phyloP scores from a whole-genome alignment of 2,329 filamentous ascomycete genomes.

The Aspergillus amoenus region DNA sequence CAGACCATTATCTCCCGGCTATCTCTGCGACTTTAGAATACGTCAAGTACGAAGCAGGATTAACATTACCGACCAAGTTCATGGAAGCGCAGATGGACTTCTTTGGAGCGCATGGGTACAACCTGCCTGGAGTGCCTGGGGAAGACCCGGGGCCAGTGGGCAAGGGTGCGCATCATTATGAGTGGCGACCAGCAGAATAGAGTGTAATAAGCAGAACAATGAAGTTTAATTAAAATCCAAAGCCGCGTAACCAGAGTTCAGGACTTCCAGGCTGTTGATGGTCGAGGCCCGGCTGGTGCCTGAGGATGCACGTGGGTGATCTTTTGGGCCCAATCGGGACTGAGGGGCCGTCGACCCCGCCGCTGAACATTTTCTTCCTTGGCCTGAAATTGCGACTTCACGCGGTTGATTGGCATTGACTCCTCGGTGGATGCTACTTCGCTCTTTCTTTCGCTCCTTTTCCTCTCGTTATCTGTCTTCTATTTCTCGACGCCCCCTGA shows the following conservation, averaged over 20 bases:
- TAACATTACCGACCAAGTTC: constrained; percentile 64
- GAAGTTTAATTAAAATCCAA: too few species aligned
- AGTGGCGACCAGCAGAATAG: constrained; percentile 53
- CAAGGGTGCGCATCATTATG: constrained; percentile 62
- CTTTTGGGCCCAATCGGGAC: constrained; percentile 24
- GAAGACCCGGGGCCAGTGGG: constrained; percentile 53
- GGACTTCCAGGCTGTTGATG: too few species aligned
- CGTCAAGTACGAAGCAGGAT: constrained; percentile 62
- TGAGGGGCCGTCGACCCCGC: constrained; percentile 16
- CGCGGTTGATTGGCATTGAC: background rate
- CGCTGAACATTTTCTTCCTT: constrained; percentile 21
- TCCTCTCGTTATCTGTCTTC: constrained; percentile 26
- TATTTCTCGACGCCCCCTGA: constrained; percentile 24
- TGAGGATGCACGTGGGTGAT: constrained; percentile 28
- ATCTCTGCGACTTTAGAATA: constrained; percentile 65
- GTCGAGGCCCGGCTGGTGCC: constrained; percentile 8
- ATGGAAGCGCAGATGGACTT: constrained; percentile 71
- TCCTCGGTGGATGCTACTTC: constrained; percentile 9
- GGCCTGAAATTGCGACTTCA: constrained; percentile 2
- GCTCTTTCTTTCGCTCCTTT: constrained; percentile 15
- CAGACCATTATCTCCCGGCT: constrained; percentile 61
- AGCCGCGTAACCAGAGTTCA: too few species aligned
- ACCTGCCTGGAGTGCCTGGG: constrained; percentile 50
- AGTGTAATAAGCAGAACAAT: background rate
- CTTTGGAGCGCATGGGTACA: constrained; percentile 68